A percentile compares a stretch with the other conserved stretches of the same genome.
Evolutionary conservation across 176 grass and related monocot species (phyloP).

Genomic region (Lolium rigidum): DNA sequence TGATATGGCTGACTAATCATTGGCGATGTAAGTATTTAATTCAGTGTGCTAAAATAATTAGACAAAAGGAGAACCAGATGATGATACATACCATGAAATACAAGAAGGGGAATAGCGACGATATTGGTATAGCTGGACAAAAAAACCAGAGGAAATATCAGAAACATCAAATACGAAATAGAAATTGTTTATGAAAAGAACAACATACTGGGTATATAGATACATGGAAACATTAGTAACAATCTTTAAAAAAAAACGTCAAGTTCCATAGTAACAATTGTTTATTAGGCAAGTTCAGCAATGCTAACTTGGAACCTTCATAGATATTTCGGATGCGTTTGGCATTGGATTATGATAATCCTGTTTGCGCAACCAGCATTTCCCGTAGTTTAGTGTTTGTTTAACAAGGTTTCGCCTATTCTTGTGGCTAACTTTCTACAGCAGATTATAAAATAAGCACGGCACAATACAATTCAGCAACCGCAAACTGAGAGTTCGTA

Average conservation of each 20-base stretch:
- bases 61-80: neutral
- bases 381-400: neutral
- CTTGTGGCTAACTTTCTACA: neutral
- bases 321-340: neutral
- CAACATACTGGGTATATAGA: neutral
- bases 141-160: conserved; percentile 40
- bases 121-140: conserved; percentile 69
- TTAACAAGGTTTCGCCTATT: neutral
- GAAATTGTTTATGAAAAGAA: neutral
- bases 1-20: neutral
- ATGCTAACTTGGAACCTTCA: neutral
- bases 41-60: conserved; percentile 8
- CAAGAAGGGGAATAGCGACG: conserved; percentile 70
- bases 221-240: neutral
- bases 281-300: neutral
- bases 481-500: neutral
- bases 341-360: neutral
- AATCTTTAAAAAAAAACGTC: neutral
- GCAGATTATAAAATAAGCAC: neutral
- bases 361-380: neutral
- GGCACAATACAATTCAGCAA: neutral
- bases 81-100: conserved; percentile 81
- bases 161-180: conserved; percentile 11
- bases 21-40: conserved; percentile 1
- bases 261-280: no score